phyloP scores from a whole-genome alignment of 2,329 filamentous ascomycete genomes.

The Aspergillus versicolor region DNA sequence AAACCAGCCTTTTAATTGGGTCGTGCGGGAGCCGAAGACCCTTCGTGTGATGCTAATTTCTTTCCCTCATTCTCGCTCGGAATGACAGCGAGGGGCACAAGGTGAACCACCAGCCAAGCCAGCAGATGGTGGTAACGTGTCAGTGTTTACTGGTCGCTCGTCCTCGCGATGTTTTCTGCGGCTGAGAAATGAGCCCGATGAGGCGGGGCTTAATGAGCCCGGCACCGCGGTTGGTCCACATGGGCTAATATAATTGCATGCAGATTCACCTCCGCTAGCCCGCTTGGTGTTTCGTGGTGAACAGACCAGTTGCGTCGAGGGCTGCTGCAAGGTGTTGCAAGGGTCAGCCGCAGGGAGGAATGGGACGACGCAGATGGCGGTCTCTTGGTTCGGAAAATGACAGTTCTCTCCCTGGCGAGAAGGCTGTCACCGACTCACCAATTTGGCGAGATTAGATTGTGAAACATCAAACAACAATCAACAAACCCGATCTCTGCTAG shows the following conservation, averaged over 20 bases:
- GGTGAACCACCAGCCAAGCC: neutral
- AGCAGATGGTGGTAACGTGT: constrained; percentile 4
- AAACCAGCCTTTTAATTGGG: neutral
- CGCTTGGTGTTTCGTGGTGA: neutral
- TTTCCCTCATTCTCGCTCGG: neutral
- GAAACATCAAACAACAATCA: constrained; percentile 4
- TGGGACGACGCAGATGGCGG: neutral
- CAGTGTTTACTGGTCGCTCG: constrained; percentile 2
- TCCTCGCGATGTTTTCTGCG: neutral
- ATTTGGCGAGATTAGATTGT: neutral
- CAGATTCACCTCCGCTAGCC: constrained; percentile 3
- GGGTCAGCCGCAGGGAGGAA: constrained; percentile 4
- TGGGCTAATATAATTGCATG: constrained; percentile 8
- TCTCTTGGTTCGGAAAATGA: neutral
- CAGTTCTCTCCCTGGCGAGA: neutral
- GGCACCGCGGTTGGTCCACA: constrained; percentile 5
- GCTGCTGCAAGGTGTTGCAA: neutral
- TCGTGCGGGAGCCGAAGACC: neutral
- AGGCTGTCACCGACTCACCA: neutral
- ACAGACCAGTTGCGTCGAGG: neutral
- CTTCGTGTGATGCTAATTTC: constrained; percentile 3
- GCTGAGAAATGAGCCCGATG: constrained; percentile 9
- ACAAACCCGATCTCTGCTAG: constrained; percentile 4
- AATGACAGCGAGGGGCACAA: neutral
- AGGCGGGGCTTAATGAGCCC: constrained; percentile 5